phyloP scores from a whole-genome alignment of 306 rosid genomes.

The Cajanus cajan region DNA sequence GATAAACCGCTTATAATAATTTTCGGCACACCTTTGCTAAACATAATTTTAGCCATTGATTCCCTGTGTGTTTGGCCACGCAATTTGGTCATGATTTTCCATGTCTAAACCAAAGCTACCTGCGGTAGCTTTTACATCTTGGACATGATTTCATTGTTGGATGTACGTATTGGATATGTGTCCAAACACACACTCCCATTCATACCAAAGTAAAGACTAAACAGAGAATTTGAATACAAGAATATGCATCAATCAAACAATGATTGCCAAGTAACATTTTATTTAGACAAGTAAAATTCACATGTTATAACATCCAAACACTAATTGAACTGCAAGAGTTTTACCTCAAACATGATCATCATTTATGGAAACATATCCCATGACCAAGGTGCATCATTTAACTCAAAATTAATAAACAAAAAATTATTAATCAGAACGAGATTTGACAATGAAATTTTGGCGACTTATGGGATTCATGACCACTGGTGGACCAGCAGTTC shows the following conservation, averaged over 20 bases:
- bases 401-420: constrained; percentile 28
- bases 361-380: constrained; percentile 23
- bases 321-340: constrained; percentile 23
- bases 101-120: too few species aligned
- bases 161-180: too few species aligned
- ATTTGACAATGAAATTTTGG: constrained; percentile 72
- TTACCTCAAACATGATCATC: constrained; percentile 22
- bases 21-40: background rate
- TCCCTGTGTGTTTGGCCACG: background rate
- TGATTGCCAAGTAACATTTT: constrained; percentile 28
- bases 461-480: constrained; percentile 74
- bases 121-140: too few species aligned
- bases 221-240: background rate
- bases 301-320: constrained; percentile 11
- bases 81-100: too few species aligned
- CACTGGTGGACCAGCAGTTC: constrained; percentile 80
- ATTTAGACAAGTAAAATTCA: constrained; percentile 34
- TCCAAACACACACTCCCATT: background rate
- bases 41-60: background rate
- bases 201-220: background rate
- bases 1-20: background rate
- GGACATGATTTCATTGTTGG: too few species aligned
- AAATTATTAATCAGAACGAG: constrained; percentile 44
- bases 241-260: constrained; percentile 5
- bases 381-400: constrained; percentile 3